Base-by-base conservation (phyloP, 805 yeast genomes). In the Pichia gijzeniarum region DNA sequence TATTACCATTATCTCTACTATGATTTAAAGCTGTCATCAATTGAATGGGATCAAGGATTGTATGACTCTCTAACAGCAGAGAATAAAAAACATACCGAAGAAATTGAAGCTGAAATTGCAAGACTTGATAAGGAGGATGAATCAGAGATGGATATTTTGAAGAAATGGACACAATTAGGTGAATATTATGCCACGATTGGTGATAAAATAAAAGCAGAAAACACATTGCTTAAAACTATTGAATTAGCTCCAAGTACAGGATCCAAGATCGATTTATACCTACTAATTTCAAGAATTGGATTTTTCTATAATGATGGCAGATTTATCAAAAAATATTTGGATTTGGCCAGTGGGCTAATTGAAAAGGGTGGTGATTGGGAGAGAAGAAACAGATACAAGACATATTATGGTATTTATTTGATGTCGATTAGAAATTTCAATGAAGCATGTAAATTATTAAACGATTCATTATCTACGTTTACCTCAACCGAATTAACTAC, bases 341-440 rank as follows among this genome's bases (percentile, higher is more conserved):
- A 83, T 45, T 80, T 80, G 54, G 80, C 83, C 17, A 80, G 84
- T 59, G 59, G 69, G 20, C 74, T 87, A 62, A 88, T 93, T 58
- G 98, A 91, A 58, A 85, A 88, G 59, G 99, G 98, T 45, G 99
- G 99, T 51, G 99, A 93, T 64, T 93, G 99, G 99, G 99, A 93
- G 68, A 85, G 99, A 66, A 81, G 96, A 59, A 93, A 93, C 69
- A 72, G 96, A 55, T 88, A 78, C 72, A 93, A 93, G 70, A 86
- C 97, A 5, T 93, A 93, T 66, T 68, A 77, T 48, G 99, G 99
- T 19, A 73, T 93, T 40, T 86, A 87, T 62, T 69, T 77, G 32
- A 69, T 93, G 76, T 83, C 96, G 7, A 81, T 90, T 25, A 80
- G 99, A 59, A 80, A 87, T 56, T 93, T 93, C 59, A 71, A 70